A percentile compares a stretch with the other conserved stretches of the same genome.
These are phyloP conservation scores for Mrakia gelida DNA, from an alignment of 768 basidiomycete genomes.

Conservation along the genomic window DNA sequence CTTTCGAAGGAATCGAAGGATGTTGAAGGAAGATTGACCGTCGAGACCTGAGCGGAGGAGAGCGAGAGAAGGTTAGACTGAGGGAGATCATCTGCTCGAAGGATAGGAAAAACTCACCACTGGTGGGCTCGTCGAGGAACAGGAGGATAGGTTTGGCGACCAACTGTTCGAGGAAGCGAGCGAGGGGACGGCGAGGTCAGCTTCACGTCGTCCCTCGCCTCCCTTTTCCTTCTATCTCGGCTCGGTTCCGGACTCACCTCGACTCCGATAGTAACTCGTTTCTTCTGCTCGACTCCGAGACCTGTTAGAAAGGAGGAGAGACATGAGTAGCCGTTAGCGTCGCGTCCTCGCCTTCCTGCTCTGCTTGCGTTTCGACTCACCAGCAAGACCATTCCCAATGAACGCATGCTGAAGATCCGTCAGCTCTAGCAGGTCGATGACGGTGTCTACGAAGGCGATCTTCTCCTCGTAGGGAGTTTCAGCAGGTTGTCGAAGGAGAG, in stretches of 20 bases:
- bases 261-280: constrained; percentile 45
- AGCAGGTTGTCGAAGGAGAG: constrained; percentile 47
- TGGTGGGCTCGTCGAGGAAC: constrained; percentile 53
- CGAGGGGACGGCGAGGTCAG: neutral
- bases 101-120: too few species aligned
- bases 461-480: constrained; percentile 42
- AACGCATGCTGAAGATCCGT: neutral
- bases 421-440: constrained; percentile 12
- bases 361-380: constrained; percentile 22
- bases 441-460: constrained; percentile 48
- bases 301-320: neutral
- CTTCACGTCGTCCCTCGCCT: neutral
- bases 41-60: too few species aligned
- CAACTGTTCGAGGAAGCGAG: constrained; percentile 25
- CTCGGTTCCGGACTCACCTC: constrained; percentile 35
- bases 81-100: too few species aligned
- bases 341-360: neutral
- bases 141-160: constrained; percentile 48
- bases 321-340: neutral
- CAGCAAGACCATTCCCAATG: constrained; percentile 29
- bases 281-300: constrained; percentile 39
- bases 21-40: constrained; percentile 81
- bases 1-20: constrained; percentile 62
- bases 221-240: too few species aligned
- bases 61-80: too few species aligned